Evolutionary conservation across 176 grass and related monocot species (phyloP).

Genomic region (Oryza glumipatula): DNA sequence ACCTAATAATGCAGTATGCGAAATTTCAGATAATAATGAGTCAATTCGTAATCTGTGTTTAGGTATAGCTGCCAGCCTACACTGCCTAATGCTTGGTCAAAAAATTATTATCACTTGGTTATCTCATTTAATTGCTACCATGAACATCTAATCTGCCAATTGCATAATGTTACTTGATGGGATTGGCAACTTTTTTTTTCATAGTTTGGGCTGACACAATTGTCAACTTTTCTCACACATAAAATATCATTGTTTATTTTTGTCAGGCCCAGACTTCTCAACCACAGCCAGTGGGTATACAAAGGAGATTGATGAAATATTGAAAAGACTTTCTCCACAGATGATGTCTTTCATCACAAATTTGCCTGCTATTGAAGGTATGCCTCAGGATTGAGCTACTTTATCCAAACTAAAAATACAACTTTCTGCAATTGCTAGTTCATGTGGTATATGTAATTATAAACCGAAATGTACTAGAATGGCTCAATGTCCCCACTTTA

Average conservation of each 20-base stretch:
- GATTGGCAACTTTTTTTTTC: neutral
- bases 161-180: neutral
- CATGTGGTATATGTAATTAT: neutral
- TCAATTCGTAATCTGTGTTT: neutral
- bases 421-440: neutral
- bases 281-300: conserved; percentile 52
- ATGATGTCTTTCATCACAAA: conserved; percentile 67
- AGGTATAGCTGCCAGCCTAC: neutral
- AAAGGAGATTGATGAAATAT: conserved; percentile 67
- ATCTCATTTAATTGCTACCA: neutral
- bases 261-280: conserved; percentile 63
- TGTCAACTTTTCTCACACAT: neutral
- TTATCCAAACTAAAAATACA: neutral
- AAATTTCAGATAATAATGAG: neutral
- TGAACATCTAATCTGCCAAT: neutral
- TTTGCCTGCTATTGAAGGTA: conserved; percentile 91
- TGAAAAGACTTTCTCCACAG: conserved; percentile 68
- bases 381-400: neutral
- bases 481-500: neutral
- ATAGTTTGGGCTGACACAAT: neutral
- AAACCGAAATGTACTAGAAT: neutral
- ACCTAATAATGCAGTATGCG: neutral
- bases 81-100: neutral
- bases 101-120: neutral
- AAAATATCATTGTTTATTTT: conserved; percentile 30